Base-by-base conservation (phyloP, 306 rosid genomes). In the Inga laurina region DNA sequence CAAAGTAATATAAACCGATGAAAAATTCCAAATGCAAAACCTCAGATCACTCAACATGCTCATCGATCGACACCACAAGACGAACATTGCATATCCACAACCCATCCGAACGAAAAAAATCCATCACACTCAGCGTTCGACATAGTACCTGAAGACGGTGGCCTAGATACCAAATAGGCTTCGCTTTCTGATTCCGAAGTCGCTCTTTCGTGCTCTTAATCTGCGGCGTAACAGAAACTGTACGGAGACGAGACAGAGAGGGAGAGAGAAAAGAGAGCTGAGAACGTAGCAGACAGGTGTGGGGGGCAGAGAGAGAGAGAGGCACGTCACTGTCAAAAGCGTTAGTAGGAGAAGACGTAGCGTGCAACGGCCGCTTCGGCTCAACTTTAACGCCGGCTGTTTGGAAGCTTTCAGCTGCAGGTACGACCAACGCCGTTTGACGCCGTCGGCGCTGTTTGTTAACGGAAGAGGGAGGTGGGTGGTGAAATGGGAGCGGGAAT, bases 361-460 rank as follows among this genome's bases (percentile, higher is more conserved):
- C 91, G 91, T 94, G 87, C 88, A 88, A 86, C 93, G 90, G 90
- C 91, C 91, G 97, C 90, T 85, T 87, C 54, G 34, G 84, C 78
- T 72, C 27, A 61, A 79, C 48, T 81, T 81, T 86, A 88, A 88
- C 93, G 86, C 80, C 87, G 90, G 77, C 78, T 69, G 80, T 76
- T 78, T 51, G 59, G 66, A 59, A 41, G 44, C 72, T 71, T 75
- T 72, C 43, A 59, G 59, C 46, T 66, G 32, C 34, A 45, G 49
- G 49, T 37, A 18, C 59, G n/a, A 18, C 4, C 10, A 19, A 81
- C 69, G 83, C 74, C 84, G 88, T 81, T 68, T 71, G 34, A 10
- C 32, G 46, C 13, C 67, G 61, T 13, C 34, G 61, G 34, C 65
- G 71, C 84, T 82, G 86, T 84, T 78, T 75, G 54, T 65, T 79